Evolutionary conservation across 2,329 filamentous ascomycete species (phyloP), one percentile per base, ranked within the genome.

Genomic region (Ophiobolus disseminans): DNA sequence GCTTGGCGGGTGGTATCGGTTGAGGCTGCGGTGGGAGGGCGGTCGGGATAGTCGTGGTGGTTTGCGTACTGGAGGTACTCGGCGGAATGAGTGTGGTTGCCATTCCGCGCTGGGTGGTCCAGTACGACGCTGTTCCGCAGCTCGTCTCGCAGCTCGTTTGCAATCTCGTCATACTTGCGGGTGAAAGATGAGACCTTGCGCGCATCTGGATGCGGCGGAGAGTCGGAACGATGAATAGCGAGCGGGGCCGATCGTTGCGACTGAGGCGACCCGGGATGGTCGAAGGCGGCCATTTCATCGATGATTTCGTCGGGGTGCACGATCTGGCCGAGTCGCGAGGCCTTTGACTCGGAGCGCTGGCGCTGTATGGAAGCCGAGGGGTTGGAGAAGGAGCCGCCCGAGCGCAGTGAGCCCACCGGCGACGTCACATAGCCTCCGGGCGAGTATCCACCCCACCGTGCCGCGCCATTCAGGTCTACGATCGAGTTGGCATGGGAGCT

Each of bases 401-500:
- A 84, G 20, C 69, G 64, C 23, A 88, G 70, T 3, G 87, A 88
- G 26, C 84, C 80, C 34, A 78, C 81, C 0, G 87, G 86, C 32
- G 86, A 89, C 73, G 87, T 85, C 54, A 90, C 75, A 70, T 83
- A 89, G 16, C 80, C 86, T 28, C 78, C 83, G 1, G 87, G 86
- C 19, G 86, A 89, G 72, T 89, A 90, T 22, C 86, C 87, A 21
- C 87, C 86, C 67, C 83, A 81, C 39, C 87, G 80, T 10, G 87
- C 87, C 23, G 82, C 79, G 54, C 73, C 84, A 66, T 89, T 90
- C 26, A 86, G 81, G 45, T 88, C 86, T 41, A 89, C 79, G 51
- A 90, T 88, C n/a, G 87, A 89, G 56, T 76, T 80, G 14, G 72
- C 62, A 50, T 74, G 75, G 5, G 75, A 76, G 63, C 73, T 74